These are phyloP conservation scores for Candida sphagnicola DNA, from an alignment of 805 yeast species.

Conservation along the genomic window DNA sequence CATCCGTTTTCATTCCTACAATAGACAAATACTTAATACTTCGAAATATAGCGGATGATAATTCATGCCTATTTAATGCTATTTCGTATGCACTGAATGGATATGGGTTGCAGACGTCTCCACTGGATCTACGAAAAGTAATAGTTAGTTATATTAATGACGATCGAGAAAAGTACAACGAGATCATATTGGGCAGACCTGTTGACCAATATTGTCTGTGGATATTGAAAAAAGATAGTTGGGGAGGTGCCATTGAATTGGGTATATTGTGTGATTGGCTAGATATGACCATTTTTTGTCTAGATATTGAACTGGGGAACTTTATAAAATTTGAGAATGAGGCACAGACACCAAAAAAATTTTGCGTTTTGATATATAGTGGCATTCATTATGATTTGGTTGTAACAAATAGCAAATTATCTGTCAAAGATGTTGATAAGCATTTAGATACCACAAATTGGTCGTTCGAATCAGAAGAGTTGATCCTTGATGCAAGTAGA, in stretches of 20 bases:
- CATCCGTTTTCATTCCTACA: conserved; percentile 18
- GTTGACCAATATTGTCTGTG: conserved; percentile 50
- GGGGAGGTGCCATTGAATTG: conserved; percentile 86
- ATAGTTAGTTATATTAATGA: conserved; percentile 45
- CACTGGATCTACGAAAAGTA: conserved; percentile 49
- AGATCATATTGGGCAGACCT: conserved; percentile 54
- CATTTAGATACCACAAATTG: conserved; percentile 41
- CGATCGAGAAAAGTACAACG: conserved; percentile 43
- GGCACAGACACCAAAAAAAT: conserved; percentile 27
- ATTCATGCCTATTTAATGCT: conserved; percentile 72
- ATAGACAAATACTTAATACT: conserved; percentile 37
- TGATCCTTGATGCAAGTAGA: conserved; percentile 23
- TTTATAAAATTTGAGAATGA: conserved; percentile 47
- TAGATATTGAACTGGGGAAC: conserved; percentile 62
- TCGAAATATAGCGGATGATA: conserved; percentile 69
- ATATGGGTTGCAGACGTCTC: conserved; percentile 25
- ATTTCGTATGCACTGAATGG: conserved; percentile 48
- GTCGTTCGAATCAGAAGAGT: conserved; percentile 25
- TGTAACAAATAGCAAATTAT: conserved; percentile 27
- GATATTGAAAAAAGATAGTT: conserved; percentile 56
- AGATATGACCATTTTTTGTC: conserved; percentile 49
- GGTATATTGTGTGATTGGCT: conserved; percentile 55
- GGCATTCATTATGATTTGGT: conserved; percentile 75
- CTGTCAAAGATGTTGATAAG: conserved; percentile 18
- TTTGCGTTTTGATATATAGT: conserved; percentile 55